These are phyloP conservation scores for Cyberlindnera petersonii DNA, from an alignment of 805 yeast genomes.

Conservation along the genomic window DNA sequence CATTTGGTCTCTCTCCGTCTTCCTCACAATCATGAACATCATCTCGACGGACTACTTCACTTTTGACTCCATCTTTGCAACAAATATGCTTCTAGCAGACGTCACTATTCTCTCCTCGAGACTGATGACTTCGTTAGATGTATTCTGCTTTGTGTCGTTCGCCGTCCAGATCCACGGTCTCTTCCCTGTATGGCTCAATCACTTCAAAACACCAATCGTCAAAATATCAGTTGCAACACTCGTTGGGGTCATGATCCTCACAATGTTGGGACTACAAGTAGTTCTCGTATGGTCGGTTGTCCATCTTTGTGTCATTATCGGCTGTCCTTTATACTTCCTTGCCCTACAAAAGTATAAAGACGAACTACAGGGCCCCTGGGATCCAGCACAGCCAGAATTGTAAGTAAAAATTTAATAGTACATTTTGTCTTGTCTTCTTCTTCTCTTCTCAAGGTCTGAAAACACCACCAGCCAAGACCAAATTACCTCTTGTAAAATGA, in stretches of 20 bases:
- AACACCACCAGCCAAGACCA: conserved; percentile 92
- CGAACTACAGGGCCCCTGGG: conserved; percentile 93
- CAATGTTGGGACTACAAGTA: conserved; percentile 39
- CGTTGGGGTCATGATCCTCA: conserved; percentile 33
- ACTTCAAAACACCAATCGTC: conserved; percentile 39
- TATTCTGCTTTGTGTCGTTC: conserved; percentile 77
- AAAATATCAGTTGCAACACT: conserved; percentile 10
- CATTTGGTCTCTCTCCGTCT: conserved; percentile 85
- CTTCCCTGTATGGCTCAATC: conserved; percentile 64
- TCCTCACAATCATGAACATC: conserved; percentile 70
- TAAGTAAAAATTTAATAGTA: not conserved
- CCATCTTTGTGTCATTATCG: conserved; percentile 45
- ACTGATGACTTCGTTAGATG: conserved; percentile 64
- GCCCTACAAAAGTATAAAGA: conserved; percentile 74
- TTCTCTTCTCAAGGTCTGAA: conserved; percentile 40
- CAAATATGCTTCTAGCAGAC: conserved; percentile 79
- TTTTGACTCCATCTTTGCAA: conserved; percentile 55
- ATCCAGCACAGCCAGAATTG: conserved; percentile 67
- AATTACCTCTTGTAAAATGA: conserved; percentile 83
- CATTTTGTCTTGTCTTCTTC: no score
- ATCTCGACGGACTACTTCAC: conserved; percentile 57
- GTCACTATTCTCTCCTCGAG: conserved; percentile 92
- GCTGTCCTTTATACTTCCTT: conserved; percentile 69
- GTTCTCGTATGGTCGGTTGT: conserved; percentile 47
- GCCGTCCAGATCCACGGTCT: conserved; percentile 68